These are phyloP conservation scores for Galerina sulciceps DNA, from an alignment of 768 basidiomycete species.

Conservation along the genomic window DNA sequence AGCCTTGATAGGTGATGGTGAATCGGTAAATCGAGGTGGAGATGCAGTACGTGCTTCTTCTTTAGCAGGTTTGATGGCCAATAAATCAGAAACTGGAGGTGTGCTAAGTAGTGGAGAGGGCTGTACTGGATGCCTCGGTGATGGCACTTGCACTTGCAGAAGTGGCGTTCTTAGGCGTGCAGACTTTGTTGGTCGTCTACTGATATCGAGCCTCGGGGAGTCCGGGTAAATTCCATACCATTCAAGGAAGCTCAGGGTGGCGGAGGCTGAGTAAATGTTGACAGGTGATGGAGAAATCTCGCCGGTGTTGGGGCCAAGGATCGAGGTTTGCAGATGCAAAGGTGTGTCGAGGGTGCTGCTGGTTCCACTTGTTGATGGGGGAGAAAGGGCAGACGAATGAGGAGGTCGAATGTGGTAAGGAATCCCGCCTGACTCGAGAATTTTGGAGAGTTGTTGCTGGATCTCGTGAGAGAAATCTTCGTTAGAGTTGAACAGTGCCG, in stretches of 20 bases:
- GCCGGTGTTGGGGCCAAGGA: conserved; percentile 9
- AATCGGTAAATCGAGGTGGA: conserved; percentile 2
- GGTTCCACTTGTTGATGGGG: conserved; percentile 21
- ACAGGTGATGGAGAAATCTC: conserved; percentile 27
- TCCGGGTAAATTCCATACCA: conserved; percentile 41
- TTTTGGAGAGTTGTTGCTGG: conserved; percentile 32
- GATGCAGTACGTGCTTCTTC: not conserved
- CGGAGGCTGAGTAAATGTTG: conserved; percentile 33
- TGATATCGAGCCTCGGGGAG: conserved; percentile 29
- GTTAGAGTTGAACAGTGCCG: conserved; percentile 27
- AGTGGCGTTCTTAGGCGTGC: conserved; percentile 15
- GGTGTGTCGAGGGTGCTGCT: conserved; percentile 24
- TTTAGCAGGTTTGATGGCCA: conserved; percentile 2
- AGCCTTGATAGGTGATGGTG: not conserved
- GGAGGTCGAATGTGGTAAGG: conserved; percentile 25
- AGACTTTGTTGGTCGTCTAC: conserved; percentile 21
- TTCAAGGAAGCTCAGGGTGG: conserved; percentile 39
- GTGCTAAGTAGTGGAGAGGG: conserved; percentile 19
- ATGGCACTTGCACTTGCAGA: conserved; percentile 23
- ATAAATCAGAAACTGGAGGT: conserved; percentile 10
- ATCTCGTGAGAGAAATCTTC: conserved; percentile 30
- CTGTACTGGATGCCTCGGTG: conserved; percentile 14
- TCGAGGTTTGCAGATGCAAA: conserved; percentile 20
- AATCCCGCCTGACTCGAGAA: conserved; percentile 29
- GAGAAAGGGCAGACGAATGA: conserved; percentile 25